Percentiles rank a stretch among this genome's conserved stretches.
Evolutionary conservation across 2,329 filamentous ascomycete genomes (phyloP).

Genomic region (Elsinoe australis): DNA sequence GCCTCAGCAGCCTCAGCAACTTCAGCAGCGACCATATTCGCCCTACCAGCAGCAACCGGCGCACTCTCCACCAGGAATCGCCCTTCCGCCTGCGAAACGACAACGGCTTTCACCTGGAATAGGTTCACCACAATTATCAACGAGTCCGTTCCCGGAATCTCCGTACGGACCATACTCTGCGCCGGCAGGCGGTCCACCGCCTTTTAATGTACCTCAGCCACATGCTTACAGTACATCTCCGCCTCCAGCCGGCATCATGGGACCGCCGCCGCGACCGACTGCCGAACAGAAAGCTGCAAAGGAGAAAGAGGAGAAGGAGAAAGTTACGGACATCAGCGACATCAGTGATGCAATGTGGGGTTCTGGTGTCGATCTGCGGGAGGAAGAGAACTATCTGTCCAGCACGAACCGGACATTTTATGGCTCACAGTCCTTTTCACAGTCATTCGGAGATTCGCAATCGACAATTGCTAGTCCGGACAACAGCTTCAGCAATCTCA

Average conservation of each 20-base stretch:
- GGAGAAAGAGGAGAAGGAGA: constrained; percentile 50
- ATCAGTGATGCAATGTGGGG: constrained; percentile 75
- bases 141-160: constrained; percentile 16
- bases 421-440: constrained; percentile 22
- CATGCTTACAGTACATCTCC: constrained; percentile 24
- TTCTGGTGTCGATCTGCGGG: constrained; percentile 77
- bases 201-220: constrained; percentile 51
- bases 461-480: constrained; percentile 31
- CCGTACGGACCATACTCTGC: constrained; percentile 18
- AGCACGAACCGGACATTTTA: constrained; percentile 45
- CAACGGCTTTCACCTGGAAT: constrained; percentile 63
- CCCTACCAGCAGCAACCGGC: constrained; percentile 53
- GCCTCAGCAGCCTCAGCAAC: constrained; percentile 24
- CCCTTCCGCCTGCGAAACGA: constrained; percentile 66
- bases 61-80: constrained; percentile 47
- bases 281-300: constrained; percentile 35
- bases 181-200: constrained; percentile 18
- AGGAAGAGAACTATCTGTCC: constrained; percentile 76
- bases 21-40: constrained; percentile 23
- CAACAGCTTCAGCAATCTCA: constrained; percentile 41
- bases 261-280: constrained; percentile 53
- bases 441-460: constrained; percentile 29
- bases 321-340: constrained; percentile 58
- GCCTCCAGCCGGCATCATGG: constrained; percentile 45
- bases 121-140: constrained; percentile 40